phyloP scores from a whole-genome alignment of 2,329 filamentous ascomycete species.

The Ascochyta viciae-villosae region DNA sequence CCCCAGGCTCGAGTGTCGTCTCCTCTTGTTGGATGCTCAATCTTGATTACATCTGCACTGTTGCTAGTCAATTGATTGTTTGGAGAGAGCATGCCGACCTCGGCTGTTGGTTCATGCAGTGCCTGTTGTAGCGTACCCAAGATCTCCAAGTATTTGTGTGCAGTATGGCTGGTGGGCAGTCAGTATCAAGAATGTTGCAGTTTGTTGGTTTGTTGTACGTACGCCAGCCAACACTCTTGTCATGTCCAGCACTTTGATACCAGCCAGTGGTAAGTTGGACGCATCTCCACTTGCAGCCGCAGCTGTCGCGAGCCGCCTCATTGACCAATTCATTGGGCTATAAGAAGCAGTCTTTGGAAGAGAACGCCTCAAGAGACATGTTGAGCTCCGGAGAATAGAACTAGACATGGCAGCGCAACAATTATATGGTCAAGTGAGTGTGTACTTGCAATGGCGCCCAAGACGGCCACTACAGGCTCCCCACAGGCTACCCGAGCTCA shows the following conservation, averaged over 20 bases:
- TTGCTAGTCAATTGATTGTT: constrained; percentile 22
- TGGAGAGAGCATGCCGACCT: constrained; percentile 30
- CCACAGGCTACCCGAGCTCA: constrained; percentile 21
- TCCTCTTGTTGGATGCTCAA: constrained; percentile 78
- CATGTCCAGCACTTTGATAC: constrained; percentile 93
- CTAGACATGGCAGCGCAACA: constrained; percentile 21
- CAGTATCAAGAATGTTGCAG: constrained; percentile 11
- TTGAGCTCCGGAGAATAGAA: constrained; percentile 25
- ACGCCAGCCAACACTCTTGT: constrained; percentile 94
- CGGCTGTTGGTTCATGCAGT: constrained; percentile 45
- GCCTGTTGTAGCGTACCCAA: constrained; percentile 71
- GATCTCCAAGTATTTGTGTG: constrained; percentile 93
- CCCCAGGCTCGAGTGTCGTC: constrained; percentile 98
- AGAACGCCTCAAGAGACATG: constrained; percentile 15
- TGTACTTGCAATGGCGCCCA: constrained; percentile 10
- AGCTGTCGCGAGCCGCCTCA: constrained; percentile 53
- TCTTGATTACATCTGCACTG: constrained; percentile 95
- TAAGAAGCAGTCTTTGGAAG: constrained; percentile 1
- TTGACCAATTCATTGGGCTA: constrained; percentile 15
- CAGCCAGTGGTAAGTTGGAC: constrained; percentile 74
- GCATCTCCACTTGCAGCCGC: constrained; percentile 46
- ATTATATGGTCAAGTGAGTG: constrained; percentile 6
- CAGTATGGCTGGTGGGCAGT: constrained; percentile 78
- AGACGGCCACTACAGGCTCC: constrained; percentile 8
- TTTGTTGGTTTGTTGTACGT: constrained; percentile 48